Evolutionary conservation across 164 flowering plant species (phyloP).

Genomic region (Santalum album): DNA sequence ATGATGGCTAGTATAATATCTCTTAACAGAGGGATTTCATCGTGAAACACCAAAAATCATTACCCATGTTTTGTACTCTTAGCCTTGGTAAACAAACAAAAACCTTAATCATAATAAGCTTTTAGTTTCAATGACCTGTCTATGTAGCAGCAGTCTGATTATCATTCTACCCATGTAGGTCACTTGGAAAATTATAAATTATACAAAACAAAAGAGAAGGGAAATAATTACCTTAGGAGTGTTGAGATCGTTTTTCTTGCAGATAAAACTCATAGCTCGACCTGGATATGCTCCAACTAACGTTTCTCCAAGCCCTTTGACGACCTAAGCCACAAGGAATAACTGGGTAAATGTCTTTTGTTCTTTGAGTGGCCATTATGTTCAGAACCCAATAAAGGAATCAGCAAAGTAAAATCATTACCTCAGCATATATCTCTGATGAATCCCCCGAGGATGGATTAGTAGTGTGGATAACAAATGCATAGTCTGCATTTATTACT

Average conservation of each 20-base stretch:
- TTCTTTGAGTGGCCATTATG: neutral
- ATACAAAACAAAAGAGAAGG: neutral
- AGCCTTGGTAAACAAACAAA: too few species aligned
- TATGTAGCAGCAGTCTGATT: too few species aligned
- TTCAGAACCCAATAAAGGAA: neutral
- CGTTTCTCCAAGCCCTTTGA: slow-evolving; percentile 97
- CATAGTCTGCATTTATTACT: slow-evolving; percentile 91
- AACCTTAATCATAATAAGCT: too few species aligned
- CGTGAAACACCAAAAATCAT: too few species aligned
- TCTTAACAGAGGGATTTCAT: too few species aligned
- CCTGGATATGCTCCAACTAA: slow-evolving; percentile 99
- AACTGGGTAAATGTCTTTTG: neutral
- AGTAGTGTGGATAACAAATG: slow-evolving; percentile 94
- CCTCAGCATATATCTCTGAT: slow-evolving; percentile 98
- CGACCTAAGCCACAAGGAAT: slow-evolving; percentile 43
- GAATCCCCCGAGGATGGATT: slow-evolving; percentile 94
- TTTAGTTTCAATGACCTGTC: too few species aligned
- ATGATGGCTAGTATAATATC: too few species aligned
- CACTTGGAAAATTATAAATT: too few species aligned
- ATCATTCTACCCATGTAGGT: too few species aligned
- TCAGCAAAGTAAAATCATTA: slow-evolving; percentile 14
- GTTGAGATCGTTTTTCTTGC: slow-evolving; percentile 63
- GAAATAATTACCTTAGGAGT: slow-evolving; percentile 58
- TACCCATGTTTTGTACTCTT: too few species aligned
- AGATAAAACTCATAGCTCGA: slow-evolving; percentile 85